phyloP scores from a whole-genome alignment of 78 protist species.

The Speleostelium caveatum region DNA sequence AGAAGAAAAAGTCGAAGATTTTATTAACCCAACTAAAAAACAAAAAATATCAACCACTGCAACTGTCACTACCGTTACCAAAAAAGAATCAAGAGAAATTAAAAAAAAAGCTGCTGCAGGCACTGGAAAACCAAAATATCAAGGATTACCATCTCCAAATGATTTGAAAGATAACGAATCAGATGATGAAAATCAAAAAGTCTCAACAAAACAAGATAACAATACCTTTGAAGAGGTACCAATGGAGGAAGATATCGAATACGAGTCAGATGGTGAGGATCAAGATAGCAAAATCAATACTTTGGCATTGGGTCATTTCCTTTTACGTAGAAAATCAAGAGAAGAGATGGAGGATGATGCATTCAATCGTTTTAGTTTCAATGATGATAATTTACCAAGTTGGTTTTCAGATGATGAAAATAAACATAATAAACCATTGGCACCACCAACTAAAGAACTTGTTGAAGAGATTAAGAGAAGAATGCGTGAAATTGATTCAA shows the following conservation, averaged over 20 bases:
- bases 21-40: slow-evolving; percentile 23
- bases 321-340: slow-evolving; percentile 76
- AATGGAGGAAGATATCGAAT: slow-evolving; percentile 67
- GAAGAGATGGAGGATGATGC: slow-evolving; percentile 84
- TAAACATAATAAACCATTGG: slow-evolving; percentile 26
- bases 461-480: slow-evolving; percentile 80
- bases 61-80: background rate
- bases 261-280: slow-evolving; percentile 24
- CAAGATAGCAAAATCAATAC: slow-evolving; percentile 44
- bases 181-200: background rate
- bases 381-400: slow-evolving; percentile 87
- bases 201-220: slow-evolving; percentile 8
- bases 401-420: slow-evolving; percentile 94
- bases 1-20: background rate
- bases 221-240: slow-evolving; percentile 38
- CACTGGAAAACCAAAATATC: slow-evolving; percentile 11
- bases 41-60: background rate
- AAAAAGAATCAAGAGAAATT: slow-evolving; percentile 35
- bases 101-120: background rate
- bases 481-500: slow-evolving; percentile 83
- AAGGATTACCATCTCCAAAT: slow-evolving; percentile 13
- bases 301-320: slow-evolving; percentile 85
- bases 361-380: slow-evolving; percentile 87
- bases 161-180: background rate
- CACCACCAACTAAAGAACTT: slow-evolving; percentile 91